Evolutionary conservation across 148 eudicot species (phyloP), one percentile per base, ranked within the genome.

Genomic region (Rhododendron molle): DNA sequence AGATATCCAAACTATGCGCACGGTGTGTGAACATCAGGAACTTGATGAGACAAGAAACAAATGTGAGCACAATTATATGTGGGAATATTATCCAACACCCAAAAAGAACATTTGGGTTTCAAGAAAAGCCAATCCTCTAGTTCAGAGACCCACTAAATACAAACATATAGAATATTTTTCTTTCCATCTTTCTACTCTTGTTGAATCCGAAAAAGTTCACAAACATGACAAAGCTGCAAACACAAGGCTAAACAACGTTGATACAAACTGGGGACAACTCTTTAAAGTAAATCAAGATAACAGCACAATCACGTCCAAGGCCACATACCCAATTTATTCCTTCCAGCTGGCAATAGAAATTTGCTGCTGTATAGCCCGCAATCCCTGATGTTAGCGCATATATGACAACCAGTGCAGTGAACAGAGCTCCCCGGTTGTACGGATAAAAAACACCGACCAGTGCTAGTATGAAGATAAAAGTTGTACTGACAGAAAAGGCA

Each of bases 341-440:
- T 82, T 91, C 93, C 54, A 91, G 85, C 54, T 91, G 93, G 84
- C 88, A 84, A 81, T 91, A 89, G 83, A 89, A 91, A 79, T 89
- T 85, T 52, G 91, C 73, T 23, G 93, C 93, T 3, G 90, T 89
- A 82, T 91, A 91, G 69, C 93, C 91, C 5, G 93, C 93, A 88
- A 91, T 88, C 32, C 93, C 91, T 78, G 93, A 91, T 71, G 93
- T 91, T 83, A 91, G 91, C 1, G 93, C 93, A 84, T 91, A 91
- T 34, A 91, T 91, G 60, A 91, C 88, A 77, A 91, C 93, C 83
- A 91, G 78, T 30, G 93, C 91, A 36, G 93, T 91, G 76, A 91
- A 91, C 58, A 91, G 87, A 73, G 93, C 91, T 71, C 93, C 93
- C 10, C 93, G 91, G 83, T 91, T 91, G 89, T 91, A 91, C 15